A percentile compares a stretch with the other conserved stretches of the same genome.
Evolutionary conservation across 306 rosid species (phyloP).

Genomic region (Cicer arietinum): DNA sequence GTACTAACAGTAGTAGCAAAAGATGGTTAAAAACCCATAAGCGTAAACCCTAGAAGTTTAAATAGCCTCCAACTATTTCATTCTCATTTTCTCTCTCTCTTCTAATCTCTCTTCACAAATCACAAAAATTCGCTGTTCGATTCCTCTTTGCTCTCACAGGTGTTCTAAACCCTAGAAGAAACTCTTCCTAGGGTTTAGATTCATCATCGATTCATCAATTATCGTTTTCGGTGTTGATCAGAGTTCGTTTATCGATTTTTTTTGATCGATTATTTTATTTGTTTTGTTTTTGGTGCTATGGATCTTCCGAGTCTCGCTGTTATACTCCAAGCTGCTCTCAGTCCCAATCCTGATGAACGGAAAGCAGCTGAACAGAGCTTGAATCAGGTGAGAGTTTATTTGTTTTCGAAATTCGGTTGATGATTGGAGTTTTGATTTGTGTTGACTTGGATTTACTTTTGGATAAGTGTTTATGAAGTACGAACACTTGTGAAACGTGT

Average conservation of each 20-base stretch:
- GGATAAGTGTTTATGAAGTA: not conserved
- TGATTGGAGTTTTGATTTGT: conserved; percentile 32
- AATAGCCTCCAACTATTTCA: conserved; percentile 51
- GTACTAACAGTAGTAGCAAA: not conserved
- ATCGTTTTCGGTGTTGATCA: not conserved
- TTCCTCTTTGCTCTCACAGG: conserved; percentile 36
- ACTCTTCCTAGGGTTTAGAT: conserved; percentile 55
- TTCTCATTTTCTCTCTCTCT: not conserved
- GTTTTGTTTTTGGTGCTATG: conserved; percentile 51
- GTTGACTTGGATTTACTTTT: conserved; percentile 5
- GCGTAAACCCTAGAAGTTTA: conserved; percentile 86
- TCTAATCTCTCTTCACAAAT: conserved; percentile 23
- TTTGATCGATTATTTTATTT: conserved; percentile 37
- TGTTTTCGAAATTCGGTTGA: conserved; percentile 31
- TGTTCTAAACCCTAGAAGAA: conserved; percentile 56
- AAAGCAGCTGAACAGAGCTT: conserved; percentile 93
- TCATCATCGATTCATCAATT: conserved; percentile 32
- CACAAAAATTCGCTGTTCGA: conserved; percentile 43
- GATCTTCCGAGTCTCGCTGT: conserved; percentile 84
- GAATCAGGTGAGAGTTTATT: conserved; percentile 66
- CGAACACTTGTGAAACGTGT: not conserved
- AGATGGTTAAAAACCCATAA: conserved; percentile 55
- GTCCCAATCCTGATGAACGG: conserved; percentile 88
- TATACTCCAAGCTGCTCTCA: conserved; percentile 91
- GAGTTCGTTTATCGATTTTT: not conserved